These are phyloP conservation scores for Euptelea pleiosperma DNA, from an alignment of 164 flowering plant genomes.

Conservation along the genomic window DNA sequence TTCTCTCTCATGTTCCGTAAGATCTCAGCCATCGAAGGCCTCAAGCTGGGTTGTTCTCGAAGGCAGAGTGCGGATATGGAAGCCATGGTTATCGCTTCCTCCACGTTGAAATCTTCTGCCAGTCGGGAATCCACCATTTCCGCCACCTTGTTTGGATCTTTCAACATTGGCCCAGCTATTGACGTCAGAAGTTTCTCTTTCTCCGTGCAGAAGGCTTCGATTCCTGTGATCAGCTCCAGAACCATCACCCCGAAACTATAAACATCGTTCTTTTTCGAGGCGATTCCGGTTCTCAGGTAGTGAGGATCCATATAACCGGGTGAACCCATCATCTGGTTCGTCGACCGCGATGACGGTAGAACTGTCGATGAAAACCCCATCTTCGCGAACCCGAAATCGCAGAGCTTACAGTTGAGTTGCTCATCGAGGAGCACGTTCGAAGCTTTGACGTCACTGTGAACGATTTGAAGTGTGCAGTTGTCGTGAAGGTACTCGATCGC, in stretches of 20 bases:
- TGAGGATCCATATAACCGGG: conserved; percentile 80
- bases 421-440: conserved; percentile 73
- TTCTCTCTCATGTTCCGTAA: conserved; percentile 28
- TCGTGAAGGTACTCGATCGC: conserved; percentile 69
- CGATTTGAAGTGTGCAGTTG: conserved; percentile 43
- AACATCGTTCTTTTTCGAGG: conserved; percentile 74
- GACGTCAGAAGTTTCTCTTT: conserved; percentile 37
- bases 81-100: conserved; percentile 39
- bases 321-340: conserved; percentile 51
- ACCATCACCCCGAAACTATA: conserved; percentile 71
- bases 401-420: conserved; percentile 52
- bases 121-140: conserved; percentile 53
- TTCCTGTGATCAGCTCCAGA: conserved; percentile 65
- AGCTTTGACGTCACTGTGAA: conserved; percentile 78
- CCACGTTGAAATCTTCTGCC: conserved; percentile 30
- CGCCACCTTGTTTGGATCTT: conserved; percentile 25
- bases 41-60: conserved; percentile 32
- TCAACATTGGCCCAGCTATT: conserved; percentile 20
- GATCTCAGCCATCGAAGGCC: conserved; percentile 60
- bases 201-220: conserved; percentile 49
- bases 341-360: conserved; percentile 22
- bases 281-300: conserved; percentile 66
- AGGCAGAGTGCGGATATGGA: conserved; percentile 42
- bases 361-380: conserved; percentile 59
- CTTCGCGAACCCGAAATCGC: conserved; percentile 76